phyloP scores from a whole-genome alignment of 257 asterid species.

The Rehmannia glutinosa region DNA sequence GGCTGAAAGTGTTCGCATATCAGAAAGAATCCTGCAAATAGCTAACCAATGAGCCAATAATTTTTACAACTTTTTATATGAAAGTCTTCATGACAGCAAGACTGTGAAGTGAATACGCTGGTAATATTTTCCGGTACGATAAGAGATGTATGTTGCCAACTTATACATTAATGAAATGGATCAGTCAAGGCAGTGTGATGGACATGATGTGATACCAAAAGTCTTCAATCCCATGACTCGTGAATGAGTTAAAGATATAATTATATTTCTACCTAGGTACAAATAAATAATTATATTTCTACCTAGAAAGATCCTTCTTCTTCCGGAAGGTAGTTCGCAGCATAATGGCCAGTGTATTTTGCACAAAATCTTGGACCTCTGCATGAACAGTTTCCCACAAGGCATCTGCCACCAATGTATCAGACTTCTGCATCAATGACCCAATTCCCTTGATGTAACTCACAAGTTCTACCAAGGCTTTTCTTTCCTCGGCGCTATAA shows the following conservation, averaged over 20 bases:
- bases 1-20: slow-evolving; percentile 97
- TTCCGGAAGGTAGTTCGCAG: slow-evolving; percentile 87
- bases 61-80: background rate
- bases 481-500: slow-evolving; percentile 86
- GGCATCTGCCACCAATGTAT: slow-evolving; percentile 93
- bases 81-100: background rate
- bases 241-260: background rate
- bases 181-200: background rate
- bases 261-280: no score
- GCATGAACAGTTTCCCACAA: slow-evolving; percentile 98
- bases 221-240: background rate
- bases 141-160: background rate
- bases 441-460: slow-evolving; percentile 93
- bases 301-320: slow-evolving; percentile 97
- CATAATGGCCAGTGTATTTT: slow-evolving; percentile 86
- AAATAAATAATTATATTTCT: slow-evolving; percentile 1
- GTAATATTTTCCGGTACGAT: background rate
- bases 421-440: slow-evolving; percentile 84
- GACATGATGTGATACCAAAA: background rate
- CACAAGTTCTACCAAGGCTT: slow-evolving; percentile 86
- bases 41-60: slow-evolving; percentile 19
- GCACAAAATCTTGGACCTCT: slow-evolving; percentile 99
- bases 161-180: background rate
- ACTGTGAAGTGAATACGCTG: background rate
- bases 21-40: slow-evolving; percentile 90